Evolutionary conservation across 805 yeast genomes (phyloP).

Genomic region (Monosporozyma siamensis): DNA sequence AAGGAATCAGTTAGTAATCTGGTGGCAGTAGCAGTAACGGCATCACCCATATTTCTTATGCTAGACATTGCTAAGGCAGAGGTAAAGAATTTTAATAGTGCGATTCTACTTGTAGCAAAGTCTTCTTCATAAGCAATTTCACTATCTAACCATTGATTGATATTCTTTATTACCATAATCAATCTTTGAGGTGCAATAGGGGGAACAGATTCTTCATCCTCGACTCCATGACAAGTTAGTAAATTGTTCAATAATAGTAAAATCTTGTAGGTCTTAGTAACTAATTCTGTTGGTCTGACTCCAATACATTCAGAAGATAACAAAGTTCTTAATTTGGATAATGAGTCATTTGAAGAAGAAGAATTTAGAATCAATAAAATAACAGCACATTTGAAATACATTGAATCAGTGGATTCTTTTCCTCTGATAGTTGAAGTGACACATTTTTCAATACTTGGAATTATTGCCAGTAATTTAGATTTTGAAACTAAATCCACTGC

Average conservation of each 20-base stretch:
- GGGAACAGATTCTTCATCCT: constrained; percentile 22
- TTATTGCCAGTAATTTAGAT: constrained; percentile 18
- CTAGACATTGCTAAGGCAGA: constrained; percentile 22
- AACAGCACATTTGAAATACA: constrained; percentile 27
- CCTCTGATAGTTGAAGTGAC: constrained; percentile 27
- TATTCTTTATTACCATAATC: constrained; percentile 46
- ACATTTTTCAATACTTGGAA: constrained; percentile 26
- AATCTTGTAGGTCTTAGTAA: constrained; percentile 36
- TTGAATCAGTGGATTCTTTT: constrained; percentile 28
- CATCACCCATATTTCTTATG: constrained; percentile 32
- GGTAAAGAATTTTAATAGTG: constrained; percentile 39
- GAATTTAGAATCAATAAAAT: constrained; percentile 30
- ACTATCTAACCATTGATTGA: constrained; percentile 52
- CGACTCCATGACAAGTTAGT: constrained; percentile 15
- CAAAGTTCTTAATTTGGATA: constrained; percentile 48
- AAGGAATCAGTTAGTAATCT: constrained; percentile 32
- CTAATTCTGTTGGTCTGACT: constrained; percentile 35
- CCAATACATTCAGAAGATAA: constrained; percentile 62
- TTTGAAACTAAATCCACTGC: constrained; percentile 25
- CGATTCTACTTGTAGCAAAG: constrained; percentile 44
- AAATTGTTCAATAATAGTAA: constrained; percentile 40
- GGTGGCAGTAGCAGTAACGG: constrained; percentile 37
- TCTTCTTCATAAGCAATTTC: constrained; percentile 50
- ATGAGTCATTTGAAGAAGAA: constrained; percentile 27
- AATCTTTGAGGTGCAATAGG: constrained; percentile 57